Conservation (phyloP, 2,329 filamentous ascomycete species). For the Cercospora sp. region DNA sequence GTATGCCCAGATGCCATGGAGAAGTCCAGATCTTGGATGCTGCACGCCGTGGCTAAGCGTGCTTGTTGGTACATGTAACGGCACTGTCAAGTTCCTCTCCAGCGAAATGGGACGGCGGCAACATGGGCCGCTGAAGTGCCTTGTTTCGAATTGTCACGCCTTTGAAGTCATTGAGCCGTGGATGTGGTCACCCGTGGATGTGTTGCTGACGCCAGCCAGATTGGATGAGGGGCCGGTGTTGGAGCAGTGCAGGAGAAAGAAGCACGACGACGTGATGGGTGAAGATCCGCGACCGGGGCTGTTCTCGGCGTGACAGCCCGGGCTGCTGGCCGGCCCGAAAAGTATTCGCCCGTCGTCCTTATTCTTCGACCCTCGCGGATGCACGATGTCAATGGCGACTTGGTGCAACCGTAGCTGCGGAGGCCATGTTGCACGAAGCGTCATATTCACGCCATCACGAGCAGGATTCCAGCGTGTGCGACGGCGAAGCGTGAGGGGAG, state of each 20-base stretch:
- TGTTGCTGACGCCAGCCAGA: neutral
- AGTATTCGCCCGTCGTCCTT: neutral
- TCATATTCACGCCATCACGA: neutral
- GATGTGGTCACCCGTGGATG: neutral
- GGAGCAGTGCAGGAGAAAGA: neutral
- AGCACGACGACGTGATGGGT: neutral
- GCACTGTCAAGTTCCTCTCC: neutral
- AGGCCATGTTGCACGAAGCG: neutral
- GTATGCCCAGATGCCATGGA: neutral
- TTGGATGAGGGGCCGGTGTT: neutral
- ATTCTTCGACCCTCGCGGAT: neutral
- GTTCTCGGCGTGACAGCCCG: slow-evolving; percentile 6
- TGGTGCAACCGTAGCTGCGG: neutral
- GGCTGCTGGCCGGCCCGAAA: neutral
- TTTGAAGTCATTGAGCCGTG: neutral
- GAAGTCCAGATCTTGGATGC: neutral
- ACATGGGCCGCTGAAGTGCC: neutral
- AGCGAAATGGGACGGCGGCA: neutral
- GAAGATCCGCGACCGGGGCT: slow-evolving; percentile 2
- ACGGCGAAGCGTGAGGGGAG: neutral
- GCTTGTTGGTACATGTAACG: neutral
- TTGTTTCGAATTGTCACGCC: neutral
- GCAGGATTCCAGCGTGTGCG: neutral
- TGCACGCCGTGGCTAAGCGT: neutral
- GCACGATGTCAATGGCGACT: neutral